A percentile compares a stretch with the other conserved stretches of the same genome.
Evolutionary conservation across 2,329 filamentous ascomycete species (phyloP).

Genomic region (Diaporthe helianthi): DNA sequence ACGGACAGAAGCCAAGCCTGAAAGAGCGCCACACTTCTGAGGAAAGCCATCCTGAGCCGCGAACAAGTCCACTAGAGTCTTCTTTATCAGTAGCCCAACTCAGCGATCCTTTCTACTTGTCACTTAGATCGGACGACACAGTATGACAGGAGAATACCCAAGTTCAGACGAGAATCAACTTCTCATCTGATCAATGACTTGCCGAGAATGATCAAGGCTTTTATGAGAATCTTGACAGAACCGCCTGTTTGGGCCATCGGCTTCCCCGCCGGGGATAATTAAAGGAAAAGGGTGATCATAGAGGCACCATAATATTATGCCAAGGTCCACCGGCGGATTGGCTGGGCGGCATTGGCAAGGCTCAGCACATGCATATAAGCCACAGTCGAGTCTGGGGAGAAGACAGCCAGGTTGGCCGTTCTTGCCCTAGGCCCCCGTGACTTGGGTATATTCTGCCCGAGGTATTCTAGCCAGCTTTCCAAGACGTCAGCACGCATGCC

Average conservation of each 20-base stretch:
- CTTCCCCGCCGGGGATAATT: conserved; percentile 18
- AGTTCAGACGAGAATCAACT: neutral
- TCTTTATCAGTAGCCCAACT: neutral
- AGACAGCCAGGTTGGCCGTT: neutral
- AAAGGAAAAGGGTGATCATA: neutral
- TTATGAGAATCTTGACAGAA: conserved; percentile 14
- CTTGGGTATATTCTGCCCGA: conserved; percentile 16
- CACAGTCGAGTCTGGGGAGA: conserved; percentile 12
- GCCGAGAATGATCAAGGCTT: conserved; percentile 4
- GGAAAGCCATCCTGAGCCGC: neutral
- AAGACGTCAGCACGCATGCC: conserved; percentile 7
- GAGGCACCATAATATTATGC: conserved; percentile 1
- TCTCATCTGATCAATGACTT: neutral
- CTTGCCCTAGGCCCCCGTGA: conserved; percentile 5
- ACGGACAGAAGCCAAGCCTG: neutral
- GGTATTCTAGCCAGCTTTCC: neutral
- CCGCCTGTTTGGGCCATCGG: neutral
- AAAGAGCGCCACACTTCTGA: neutral
- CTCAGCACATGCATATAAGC: conserved; percentile 11
- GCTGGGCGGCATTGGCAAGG: conserved; percentile 18
- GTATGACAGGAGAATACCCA: neutral
- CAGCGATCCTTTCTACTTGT: neutral
- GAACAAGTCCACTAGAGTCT: neutral
- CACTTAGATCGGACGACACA: neutral
- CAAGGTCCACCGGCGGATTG: conserved; percentile 8